phyloP scores from a whole-genome alignment of 176 grass and related monocot species.

The Pharus latifolius region DNA sequence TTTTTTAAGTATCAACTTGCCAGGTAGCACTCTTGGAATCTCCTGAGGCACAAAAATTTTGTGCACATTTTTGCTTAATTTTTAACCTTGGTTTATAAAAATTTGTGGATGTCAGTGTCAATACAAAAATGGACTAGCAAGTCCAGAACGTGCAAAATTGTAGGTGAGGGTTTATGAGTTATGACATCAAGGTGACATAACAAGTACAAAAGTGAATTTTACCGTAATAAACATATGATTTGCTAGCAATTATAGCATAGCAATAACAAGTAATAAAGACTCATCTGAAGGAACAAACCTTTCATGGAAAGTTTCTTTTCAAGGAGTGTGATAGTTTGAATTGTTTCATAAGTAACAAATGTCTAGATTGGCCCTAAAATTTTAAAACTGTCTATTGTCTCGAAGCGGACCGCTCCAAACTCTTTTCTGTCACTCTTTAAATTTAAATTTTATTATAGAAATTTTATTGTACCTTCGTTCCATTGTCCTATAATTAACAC shows the following conservation, averaged over 20 bases:
- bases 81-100: neutral
- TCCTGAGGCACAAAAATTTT: neutral
- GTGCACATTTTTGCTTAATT: neutral
- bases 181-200: neutral
- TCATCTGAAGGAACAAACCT: no score
- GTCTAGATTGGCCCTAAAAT: no score
- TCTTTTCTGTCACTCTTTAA: no score
- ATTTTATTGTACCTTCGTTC: no score
- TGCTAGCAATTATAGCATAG: neutral
- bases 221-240: neutral
- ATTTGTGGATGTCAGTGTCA: slow-evolving; percentile 3
- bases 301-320: no score
- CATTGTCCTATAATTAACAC: no score
- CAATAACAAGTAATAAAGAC: no score
- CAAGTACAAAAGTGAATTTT: neutral
- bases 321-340: no score
- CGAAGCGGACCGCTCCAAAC: no score
- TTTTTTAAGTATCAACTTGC: neutral
- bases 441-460: no score
- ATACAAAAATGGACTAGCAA: neutral
- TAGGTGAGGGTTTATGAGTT: neutral
- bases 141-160: slow-evolving; percentile 3
- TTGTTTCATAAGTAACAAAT: no score
- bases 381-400: no score
- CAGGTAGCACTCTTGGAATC: slow-evolving; percentile 31